Conservation (phyloP, 352 stramenopile species). For the Phytophthora megakarya region DNA sequence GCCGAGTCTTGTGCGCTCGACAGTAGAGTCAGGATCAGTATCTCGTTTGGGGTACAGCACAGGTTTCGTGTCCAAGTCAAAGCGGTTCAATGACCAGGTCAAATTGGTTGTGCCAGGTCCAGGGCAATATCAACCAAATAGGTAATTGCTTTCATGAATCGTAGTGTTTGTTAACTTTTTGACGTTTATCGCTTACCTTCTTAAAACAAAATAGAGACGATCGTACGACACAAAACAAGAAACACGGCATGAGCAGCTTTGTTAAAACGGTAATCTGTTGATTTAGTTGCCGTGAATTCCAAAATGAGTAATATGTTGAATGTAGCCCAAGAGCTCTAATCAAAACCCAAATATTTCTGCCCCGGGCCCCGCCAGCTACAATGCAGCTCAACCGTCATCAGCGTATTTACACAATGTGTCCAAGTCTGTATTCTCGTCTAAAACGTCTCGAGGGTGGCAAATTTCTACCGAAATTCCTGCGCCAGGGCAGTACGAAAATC, state of each 20-base stretch:
- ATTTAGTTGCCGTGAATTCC: background rate
- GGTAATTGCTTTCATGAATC: slow-evolving; percentile 27
- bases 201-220: slow-evolving; percentile 42
- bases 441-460: slow-evolving; percentile 58
- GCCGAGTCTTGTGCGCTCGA: slow-evolving; percentile 63
- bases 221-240: slow-evolving; percentile 57
- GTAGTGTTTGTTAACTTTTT: background rate
- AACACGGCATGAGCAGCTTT: slow-evolving; percentile 75
- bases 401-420: slow-evolving; percentile 58
- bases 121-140: slow-evolving; percentile 64
- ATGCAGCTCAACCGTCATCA: slow-evolving; percentile 43
- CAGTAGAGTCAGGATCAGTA: slow-evolving; percentile 68
- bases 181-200: background rate
- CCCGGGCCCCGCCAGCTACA: slow-evolving; percentile 64
- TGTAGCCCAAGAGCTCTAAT: slow-evolving; percentile 42
- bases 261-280: slow-evolving; percentile 46
- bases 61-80: slow-evolving; percentile 80
- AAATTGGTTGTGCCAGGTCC: slow-evolving; percentile 60
- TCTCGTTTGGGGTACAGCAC: slow-evolving; percentile 75
- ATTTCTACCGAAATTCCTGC: slow-evolving; percentile 51
- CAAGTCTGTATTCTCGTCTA: slow-evolving; percentile 67
- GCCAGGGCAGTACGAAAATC: slow-evolving; percentile 76
- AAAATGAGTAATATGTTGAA: background rate
- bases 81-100: slow-evolving; percentile 64
- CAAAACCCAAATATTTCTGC: slow-evolving; percentile 26